Percentiles rank a stretch among this genome's conserved stretches.
Conservation (phyloP, 148 eudicot genomes). For the Spergularia bocconei region DNA sequence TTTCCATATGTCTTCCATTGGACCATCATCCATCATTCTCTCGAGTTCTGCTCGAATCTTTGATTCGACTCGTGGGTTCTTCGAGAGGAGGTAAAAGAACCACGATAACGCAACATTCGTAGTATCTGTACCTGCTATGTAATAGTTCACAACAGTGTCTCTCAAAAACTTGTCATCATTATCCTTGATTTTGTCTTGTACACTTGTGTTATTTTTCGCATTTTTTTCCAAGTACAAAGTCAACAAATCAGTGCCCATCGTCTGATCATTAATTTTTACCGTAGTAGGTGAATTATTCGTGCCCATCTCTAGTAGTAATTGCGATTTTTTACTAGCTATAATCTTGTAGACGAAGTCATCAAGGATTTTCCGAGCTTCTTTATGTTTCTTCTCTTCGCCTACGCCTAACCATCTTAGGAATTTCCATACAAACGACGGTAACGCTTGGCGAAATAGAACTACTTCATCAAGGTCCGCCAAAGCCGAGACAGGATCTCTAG, state of each 20-base stretch:
- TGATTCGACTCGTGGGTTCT: constrained; percentile 25
- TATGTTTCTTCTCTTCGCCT: constrained; percentile 38
- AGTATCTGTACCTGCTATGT: constrained; percentile 36
- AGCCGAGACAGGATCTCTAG: too few relatives aligned
- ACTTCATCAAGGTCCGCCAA: constrained; percentile 36
- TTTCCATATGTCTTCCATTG: not conserved
- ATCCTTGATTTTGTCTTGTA: not conserved
- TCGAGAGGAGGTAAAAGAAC: constrained; percentile 29
- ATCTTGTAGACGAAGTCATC: constrained; percentile 26
- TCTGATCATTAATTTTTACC: not conserved
- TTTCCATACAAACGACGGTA: constrained; percentile 48
- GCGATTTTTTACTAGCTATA: constrained; percentile 27
- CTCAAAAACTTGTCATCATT: constrained; percentile 26
- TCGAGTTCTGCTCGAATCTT: constrained; percentile 34
- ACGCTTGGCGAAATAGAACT: constrained; percentile 29
- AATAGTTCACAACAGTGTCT: constrained; percentile 20
- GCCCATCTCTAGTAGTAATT: too few relatives aligned
- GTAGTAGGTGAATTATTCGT: not conserved
- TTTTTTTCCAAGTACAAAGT: constrained; percentile 30
- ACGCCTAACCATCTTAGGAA: constrained; percentile 43
- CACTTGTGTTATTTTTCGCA: not conserved
- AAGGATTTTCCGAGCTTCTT: constrained; percentile 19
- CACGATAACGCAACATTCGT: constrained; percentile 23
- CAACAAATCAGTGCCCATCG: constrained; percentile 26
- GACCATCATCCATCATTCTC: not conserved